These are phyloP conservation scores for Phaseolus lunatus DNA, from an alignment of 306 rosid genomes.

Conservation along the genomic window DNA sequence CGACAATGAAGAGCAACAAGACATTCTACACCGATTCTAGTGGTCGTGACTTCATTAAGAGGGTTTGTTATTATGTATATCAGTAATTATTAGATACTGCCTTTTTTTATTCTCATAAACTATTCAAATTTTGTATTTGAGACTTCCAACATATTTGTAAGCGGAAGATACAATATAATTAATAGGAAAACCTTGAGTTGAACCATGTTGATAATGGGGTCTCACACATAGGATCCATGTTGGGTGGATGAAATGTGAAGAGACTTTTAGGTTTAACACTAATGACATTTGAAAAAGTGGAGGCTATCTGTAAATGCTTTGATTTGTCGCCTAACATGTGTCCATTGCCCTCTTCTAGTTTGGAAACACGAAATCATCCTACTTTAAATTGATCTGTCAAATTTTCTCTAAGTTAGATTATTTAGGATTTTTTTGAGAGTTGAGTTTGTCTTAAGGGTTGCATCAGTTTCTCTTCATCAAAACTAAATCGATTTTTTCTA, in stretches of 20 bases:
- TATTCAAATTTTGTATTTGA: neutral
- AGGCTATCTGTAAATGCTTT: neutral
- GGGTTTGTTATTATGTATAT: conserved; percentile 59
- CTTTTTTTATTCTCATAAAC: conserved; percentile 24
- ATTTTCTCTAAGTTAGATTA: neutral
- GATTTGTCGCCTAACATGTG: neutral
- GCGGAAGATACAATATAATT: conserved; percentile 4
- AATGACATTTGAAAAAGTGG: neutral
- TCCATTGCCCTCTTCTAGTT: conserved; percentile 7
- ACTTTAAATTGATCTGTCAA: conserved; percentile 1
- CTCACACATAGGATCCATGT: conserved; percentile 1
- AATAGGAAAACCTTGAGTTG: conserved; percentile 19
- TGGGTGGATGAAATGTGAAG: conserved; percentile 24
- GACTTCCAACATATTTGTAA: conserved; percentile 31
- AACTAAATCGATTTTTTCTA: no score
- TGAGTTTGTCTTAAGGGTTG: neutral
- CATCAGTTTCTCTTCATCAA: neutral
- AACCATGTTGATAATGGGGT: conserved; percentile 1
- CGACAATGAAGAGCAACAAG: conserved; percentile 68
- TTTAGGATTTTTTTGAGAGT: conserved; percentile 15
- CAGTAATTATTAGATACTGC: neutral
- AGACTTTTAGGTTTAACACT: neutral
- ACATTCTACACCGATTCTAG: conserved; percentile 93
- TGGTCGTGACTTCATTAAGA: conserved; percentile 91
- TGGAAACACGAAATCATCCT: neutral